Percentiles rank a stretch among this genome's conserved stretches.
Conservation (phyloP, 176 grass and related monocot genomes). For the Guadua angustifolia region DNA sequence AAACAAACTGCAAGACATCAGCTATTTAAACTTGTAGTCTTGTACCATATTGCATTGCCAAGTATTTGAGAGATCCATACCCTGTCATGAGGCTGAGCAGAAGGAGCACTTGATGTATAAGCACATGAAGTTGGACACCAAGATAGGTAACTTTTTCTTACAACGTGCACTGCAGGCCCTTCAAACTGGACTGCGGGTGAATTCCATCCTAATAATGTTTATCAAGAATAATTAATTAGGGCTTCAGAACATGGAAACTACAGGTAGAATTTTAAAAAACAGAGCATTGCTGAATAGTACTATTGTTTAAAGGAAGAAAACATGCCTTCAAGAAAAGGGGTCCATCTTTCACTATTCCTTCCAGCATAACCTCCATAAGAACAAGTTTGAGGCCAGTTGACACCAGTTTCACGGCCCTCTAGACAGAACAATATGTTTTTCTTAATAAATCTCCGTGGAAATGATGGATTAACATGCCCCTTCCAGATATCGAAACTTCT, state of each 20-base stretch:
- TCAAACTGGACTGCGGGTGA: conserved; percentile 85
- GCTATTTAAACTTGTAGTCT: conserved; percentile 27
- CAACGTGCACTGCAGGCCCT: conserved; percentile 65
- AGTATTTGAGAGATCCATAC: conserved; percentile 52
- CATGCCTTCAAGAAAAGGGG: conserved; percentile 81
- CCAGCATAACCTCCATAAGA: conserved; percentile 66
- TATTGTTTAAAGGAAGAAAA: conserved; percentile 36
- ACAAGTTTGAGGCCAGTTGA: conserved; percentile 62
- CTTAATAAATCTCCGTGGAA: conserved; percentile 46
- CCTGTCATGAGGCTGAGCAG: conserved; percentile 79
- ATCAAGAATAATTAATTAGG: conserved; percentile 43
- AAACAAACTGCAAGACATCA: conserved; percentile 23
- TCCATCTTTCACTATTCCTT: conserved; percentile 80
- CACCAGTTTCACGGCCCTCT: conserved; percentile 83
- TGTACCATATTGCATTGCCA: conserved; percentile 30
- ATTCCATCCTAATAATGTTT: conserved; percentile 78
- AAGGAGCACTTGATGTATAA: conserved; percentile 79
- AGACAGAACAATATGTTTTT: conserved; percentile 79
- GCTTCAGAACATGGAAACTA: conserved; percentile 26
- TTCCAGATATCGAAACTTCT: conserved; percentile 78
- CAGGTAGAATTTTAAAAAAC: conserved; percentile 1
- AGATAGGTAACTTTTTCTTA: conserved; percentile 69
- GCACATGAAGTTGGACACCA: conserved; percentile 89
- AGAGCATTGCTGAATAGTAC: conserved; percentile 22
- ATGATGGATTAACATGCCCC: conserved; percentile 62